phyloP scores from a whole-genome alignment of 805 yeast genomes.

The Metschnikowia chrysomelidarum region DNA sequence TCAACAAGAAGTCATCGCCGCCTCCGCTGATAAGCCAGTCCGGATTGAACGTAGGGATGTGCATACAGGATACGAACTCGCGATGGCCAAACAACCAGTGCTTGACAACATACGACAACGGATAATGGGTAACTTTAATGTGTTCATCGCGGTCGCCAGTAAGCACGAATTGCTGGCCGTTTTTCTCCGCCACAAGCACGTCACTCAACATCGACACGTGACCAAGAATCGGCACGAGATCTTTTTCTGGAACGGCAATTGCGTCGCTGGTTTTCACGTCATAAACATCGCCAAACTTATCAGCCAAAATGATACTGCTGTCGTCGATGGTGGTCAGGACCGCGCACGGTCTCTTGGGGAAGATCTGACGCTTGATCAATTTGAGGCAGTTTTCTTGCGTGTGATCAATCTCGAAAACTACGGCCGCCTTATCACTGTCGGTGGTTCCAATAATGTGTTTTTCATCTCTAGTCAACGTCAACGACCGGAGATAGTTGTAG shows the following conservation, averaged over 20 bases:
- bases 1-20: slow-evolving; percentile 72
- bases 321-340: slow-evolving; percentile 57
- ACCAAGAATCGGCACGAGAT: slow-evolving; percentile 72
- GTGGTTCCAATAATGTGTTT: slow-evolving; percentile 63
- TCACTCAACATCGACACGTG: slow-evolving; percentile 97
- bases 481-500: slow-evolving; percentile 64
- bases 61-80: slow-evolving; percentile 72
- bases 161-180: slow-evolving; percentile 53
- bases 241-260: slow-evolving; percentile 40
- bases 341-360: slow-evolving; percentile 93
- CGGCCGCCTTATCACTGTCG: slow-evolving; percentile 79
- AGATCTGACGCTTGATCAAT: slow-evolving; percentile 65
- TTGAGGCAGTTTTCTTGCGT: slow-evolving; percentile 42
- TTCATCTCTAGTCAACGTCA: slow-evolving; percentile 52
- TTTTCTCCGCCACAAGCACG: slow-evolving; percentile 43
- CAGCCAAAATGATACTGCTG: slow-evolving; percentile 65
- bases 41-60: slow-evolving; percentile 51
- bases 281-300: slow-evolving; percentile 96
- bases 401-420: slow-evolving; percentile 51
- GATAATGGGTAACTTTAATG: slow-evolving; percentile 77
- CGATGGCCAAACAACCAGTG: slow-evolving; percentile 84
- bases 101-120: slow-evolving; percentile 73
- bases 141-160: slow-evolving; percentile 97
- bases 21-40: slow-evolving; percentile 76
- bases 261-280: slow-evolving; percentile 44